Evolutionary conservation across 257 asterid species (phyloP).

Genomic region (Solanum habrochaites): DNA sequence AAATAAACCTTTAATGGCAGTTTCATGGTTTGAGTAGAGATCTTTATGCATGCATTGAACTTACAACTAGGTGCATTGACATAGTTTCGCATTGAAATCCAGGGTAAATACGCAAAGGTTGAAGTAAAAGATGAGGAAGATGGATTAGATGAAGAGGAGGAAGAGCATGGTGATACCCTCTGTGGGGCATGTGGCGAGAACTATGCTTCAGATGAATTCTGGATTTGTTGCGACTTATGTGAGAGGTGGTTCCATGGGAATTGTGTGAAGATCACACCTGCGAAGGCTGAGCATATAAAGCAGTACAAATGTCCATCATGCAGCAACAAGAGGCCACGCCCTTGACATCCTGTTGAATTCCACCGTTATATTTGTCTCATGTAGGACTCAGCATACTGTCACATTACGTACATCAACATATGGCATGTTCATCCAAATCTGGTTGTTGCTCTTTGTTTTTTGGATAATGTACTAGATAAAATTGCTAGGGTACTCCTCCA

Average conservation of each 20-base stretch:
- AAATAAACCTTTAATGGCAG: neutral
- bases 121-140: slow-evolving; percentile 19
- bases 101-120: slow-evolving; percentile 19
- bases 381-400: neutral
- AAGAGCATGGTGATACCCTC: slow-evolving; percentile 58
- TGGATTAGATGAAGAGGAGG: slow-evolving; percentile 29
- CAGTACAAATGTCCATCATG: slow-evolving; percentile 84
- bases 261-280: slow-evolving; percentile 81
- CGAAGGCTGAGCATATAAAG: slow-evolving; percentile 75
- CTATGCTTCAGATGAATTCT: slow-evolving; percentile 52
- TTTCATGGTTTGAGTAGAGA: neutral
- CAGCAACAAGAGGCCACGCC: slow-evolving; percentile 54
- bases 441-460: neutral
- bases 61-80: neutral
- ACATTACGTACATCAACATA: neutral
- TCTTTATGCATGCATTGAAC: neutral
- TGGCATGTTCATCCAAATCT: neutral
- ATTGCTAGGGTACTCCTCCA: neutral
- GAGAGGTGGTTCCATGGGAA: slow-evolving; percentile 86
- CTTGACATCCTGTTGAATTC: slow-evolving; percentile 6
- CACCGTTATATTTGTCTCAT: neutral
- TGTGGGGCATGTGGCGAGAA: slow-evolving; percentile 74
- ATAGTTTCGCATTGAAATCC: neutral
- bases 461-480: neutral
- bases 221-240: slow-evolving; percentile 76